A percentile compares a stretch with the other conserved stretches of the same genome.
Conservation (phyloP, 1,284 basidiomycete genomes). For the Marasmius tenuissimus region DNA sequence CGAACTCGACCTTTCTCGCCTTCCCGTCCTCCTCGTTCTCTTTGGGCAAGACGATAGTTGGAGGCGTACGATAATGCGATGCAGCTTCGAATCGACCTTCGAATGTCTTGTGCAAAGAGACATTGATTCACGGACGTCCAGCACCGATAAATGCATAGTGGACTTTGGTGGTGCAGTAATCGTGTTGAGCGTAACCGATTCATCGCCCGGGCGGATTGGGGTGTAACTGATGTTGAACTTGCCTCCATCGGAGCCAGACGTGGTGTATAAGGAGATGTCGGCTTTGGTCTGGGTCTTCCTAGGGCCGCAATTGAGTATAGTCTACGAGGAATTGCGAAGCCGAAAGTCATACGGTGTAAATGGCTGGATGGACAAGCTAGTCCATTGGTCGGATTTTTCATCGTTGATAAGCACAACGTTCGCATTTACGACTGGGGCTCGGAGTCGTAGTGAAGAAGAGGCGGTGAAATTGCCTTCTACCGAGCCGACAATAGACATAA, state of each 20-base stretch:
- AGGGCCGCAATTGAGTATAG: conserved; percentile 26
- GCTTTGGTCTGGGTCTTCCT: conserved; percentile 28
- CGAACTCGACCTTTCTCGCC: neutral
- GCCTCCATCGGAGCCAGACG: conserved; percentile 22
- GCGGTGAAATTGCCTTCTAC: conserved; percentile 43
- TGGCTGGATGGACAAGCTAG: conserved; percentile 28
- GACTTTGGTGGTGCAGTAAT: conserved; percentile 38
- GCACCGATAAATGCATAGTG: conserved; percentile 30
- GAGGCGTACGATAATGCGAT: neutral
- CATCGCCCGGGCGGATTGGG: conserved; percentile 24
- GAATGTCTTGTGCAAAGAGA: conserved; percentile 37
- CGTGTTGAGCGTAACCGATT: conserved; percentile 30
- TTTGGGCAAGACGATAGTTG: neutral
- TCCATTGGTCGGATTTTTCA: conserved; percentile 16
- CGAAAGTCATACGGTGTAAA: conserved; percentile 34
- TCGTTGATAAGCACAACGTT: conserved; percentile 33
- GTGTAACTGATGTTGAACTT: conserved; percentile 30
- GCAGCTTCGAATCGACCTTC: conserved; percentile 38
- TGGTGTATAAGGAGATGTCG: conserved; percentile 25
- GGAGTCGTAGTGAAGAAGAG: conserved; percentile 32
- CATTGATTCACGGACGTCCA: conserved; percentile 31
- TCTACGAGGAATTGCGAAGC: conserved; percentile 12
- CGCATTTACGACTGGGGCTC: conserved; percentile 26
- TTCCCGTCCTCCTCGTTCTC: neutral
- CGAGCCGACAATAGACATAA: conserved; percentile 32